phyloP scores from a whole-genome alignment of 495 filamentous ascomycete genomes.

The Venustampulla echinocandica region DNA sequence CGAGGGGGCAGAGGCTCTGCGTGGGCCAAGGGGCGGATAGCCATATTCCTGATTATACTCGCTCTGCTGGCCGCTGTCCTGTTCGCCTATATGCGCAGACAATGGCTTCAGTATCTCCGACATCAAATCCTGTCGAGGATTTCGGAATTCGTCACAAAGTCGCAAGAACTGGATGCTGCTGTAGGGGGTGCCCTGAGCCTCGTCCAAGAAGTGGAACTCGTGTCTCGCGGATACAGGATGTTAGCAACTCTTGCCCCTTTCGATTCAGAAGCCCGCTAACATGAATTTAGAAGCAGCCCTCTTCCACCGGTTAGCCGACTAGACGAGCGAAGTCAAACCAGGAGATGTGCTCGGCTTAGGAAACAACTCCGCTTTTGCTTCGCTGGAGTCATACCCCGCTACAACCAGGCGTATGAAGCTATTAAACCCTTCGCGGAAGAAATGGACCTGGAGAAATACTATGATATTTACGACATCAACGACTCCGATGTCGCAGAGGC shows the following conservation, averaged over 20 bases:
- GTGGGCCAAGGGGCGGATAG: conserved; percentile 45
- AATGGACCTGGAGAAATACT: conserved; percentile 77
- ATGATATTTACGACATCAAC: conserved; percentile 86
- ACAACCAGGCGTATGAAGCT: conserved; percentile 54
- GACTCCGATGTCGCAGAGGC: conserved; percentile 66
- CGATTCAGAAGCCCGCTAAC: conserved; percentile 29
- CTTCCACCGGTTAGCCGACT: conserved; percentile 76
- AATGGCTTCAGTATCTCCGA: conserved; percentile 77
- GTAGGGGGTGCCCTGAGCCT: conserved; percentile 72
- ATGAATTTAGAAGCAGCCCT: conserved; percentile 59
- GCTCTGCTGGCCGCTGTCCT: conserved; percentile 46
- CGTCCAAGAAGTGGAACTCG: conserved; percentile 93
- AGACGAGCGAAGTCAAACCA: conserved; percentile 66
- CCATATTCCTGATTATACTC: conserved; percentile 49
- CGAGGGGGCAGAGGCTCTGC: conserved; percentile 36
- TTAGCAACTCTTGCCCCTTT: conserved; percentile 32
- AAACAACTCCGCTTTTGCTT: conserved; percentile 61
- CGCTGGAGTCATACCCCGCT: conserved; percentile 57
- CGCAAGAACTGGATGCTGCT: conserved; percentile 77
- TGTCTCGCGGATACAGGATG: conserved; percentile 90
- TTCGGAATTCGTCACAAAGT: conserved; percentile 60
- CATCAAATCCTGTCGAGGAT: conserved; percentile 68
- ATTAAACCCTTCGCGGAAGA: conserved; percentile 67
- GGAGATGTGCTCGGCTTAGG: conserved; percentile 72
- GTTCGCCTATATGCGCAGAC: conserved; percentile 67